phyloP scores from a whole-genome alignment of 805 yeast species.

The Lipomyces chichibuensis region DNA sequence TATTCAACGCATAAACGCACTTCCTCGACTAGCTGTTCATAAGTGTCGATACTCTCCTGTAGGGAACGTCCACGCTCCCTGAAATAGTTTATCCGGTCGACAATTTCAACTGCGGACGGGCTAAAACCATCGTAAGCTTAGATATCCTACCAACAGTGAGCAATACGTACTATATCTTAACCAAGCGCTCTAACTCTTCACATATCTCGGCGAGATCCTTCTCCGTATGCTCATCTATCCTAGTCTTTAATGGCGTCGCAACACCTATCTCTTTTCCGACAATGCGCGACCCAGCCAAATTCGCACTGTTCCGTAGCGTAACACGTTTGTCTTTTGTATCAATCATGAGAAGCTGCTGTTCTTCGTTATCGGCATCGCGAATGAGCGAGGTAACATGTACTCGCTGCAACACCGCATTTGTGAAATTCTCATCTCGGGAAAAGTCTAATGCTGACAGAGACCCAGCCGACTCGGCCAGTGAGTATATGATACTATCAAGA shows the following conservation, averaged over 20 bases:
- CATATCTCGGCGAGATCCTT: conserved; percentile 30
- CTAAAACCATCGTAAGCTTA: conserved; percentile 6
- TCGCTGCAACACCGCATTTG: conserved; percentile 35
- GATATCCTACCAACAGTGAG: not conserved
- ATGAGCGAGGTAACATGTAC: conserved; percentile 35
- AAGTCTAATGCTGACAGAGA: conserved; percentile 36
- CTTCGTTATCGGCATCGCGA: conserved; percentile 37
- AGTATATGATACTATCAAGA: conserved; percentile 21
- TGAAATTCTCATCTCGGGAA: conserved; percentile 33
- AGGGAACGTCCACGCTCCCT: conserved; percentile 24
- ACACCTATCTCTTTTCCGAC: conserved; percentile 11
- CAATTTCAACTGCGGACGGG: conserved; percentile 30
- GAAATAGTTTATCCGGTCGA: conserved; percentile 25
- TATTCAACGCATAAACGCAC: conserved; percentile 7
- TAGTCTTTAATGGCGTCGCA: conserved; percentile 12
- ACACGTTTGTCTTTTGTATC: conserved; percentile 13
- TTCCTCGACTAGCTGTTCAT: conserved; percentile 29
- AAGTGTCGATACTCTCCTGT: conserved; percentile 16
- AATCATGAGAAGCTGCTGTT: conserved; percentile 25
- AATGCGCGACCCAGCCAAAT: not conserved
- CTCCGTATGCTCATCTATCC: conserved; percentile 20
- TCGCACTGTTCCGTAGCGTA: conserved; percentile 9
- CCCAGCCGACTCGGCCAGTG: conserved; percentile 34
- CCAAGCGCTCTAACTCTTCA: conserved; percentile 22
- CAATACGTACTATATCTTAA: conserved; percentile 26